These are phyloP conservation scores for Tetrapisispora arboricola DNA, from an alignment of 805 yeast genomes.

Conservation along the genomic window DNA sequence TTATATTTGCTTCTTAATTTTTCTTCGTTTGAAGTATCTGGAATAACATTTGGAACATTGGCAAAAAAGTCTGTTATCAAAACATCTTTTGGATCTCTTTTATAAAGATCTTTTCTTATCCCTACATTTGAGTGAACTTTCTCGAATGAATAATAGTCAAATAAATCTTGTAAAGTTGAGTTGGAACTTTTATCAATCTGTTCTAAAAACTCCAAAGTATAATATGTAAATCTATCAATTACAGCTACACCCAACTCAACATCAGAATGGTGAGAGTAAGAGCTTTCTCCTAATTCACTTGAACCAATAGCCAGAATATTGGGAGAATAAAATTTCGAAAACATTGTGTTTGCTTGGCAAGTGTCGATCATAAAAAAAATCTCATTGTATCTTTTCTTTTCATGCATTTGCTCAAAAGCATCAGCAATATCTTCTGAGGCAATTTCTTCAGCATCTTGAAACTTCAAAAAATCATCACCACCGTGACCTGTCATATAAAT, in stretches of 20 bases:
- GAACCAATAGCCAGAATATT: conserved; percentile 90
- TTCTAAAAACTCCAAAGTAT: conserved; percentile 81
- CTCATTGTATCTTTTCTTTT: conserved; percentile 89
- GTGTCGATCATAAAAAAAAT: conserved; percentile 97
- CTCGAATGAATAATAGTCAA: conserved; percentile 74
- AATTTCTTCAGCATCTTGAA: conserved; percentile 97
- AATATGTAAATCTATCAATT: conserved; percentile 91
- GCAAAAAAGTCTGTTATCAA: conserved; percentile 90
- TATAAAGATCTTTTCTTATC: conserved; percentile 70
- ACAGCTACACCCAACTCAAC: conserved; percentile 95
- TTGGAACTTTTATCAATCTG: conserved; percentile 65
- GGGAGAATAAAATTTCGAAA: conserved; percentile 82
- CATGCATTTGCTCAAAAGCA: conserved; percentile 95
- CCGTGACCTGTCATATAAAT: conserved; percentile 98
- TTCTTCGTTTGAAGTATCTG: conserved; percentile 31
- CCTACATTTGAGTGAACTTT: conserved; percentile 90
- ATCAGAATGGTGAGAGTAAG: conserved; percentile 94
- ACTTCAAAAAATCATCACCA: conserved; percentile 92
- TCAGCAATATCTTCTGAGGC: conserved; percentile 93
- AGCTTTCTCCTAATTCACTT: conserved; percentile 74
- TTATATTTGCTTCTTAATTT: not conserved
- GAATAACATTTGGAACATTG: conserved; percentile 68
- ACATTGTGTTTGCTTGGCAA: conserved; percentile 98
- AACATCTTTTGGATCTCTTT: conserved; percentile 51
- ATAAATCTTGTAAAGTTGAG: conserved; percentile 69